Conservation (phyloP, 768 basidiomycete species). For the Boletus vinaceobasis region DNA sequence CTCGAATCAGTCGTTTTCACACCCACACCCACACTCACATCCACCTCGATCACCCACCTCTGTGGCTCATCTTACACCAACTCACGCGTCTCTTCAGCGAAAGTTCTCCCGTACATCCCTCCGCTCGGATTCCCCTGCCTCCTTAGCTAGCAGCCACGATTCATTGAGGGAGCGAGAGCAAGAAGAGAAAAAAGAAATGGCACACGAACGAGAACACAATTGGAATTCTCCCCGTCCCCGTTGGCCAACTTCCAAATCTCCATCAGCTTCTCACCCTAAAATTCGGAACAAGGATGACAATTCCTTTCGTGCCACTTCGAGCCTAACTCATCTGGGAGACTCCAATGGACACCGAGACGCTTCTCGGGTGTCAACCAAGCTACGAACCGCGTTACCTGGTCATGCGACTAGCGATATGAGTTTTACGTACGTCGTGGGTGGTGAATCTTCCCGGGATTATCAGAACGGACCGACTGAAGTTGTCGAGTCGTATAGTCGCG, state of each 20-base stretch:
- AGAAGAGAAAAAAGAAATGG: conserved; percentile 32
- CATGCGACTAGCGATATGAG: conserved; percentile 20
- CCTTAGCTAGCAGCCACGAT: conserved; percentile 34
- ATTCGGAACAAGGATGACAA: not conserved
- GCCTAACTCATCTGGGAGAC: conserved; percentile 11
- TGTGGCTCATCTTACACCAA: conserved; percentile 34
- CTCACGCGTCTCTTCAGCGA: conserved; percentile 30
- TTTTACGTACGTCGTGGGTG: conserved; percentile 21
- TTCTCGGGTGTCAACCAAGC: conserved; percentile 1
- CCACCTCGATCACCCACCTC: conserved; percentile 42
- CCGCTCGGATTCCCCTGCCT: conserved; percentile 44
- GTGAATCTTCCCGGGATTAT: conserved; percentile 26
- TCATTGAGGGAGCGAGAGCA: conserved; percentile 31
- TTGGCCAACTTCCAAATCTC: conserved; percentile 39
- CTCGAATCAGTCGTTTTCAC: conserved; percentile 33
- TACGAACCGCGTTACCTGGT: conserved; percentile 1
- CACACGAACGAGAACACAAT: conserved; percentile 61
- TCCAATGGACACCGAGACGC: conserved; percentile 6
- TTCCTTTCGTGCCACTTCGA: conserved; percentile 19
- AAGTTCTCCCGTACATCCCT: conserved; percentile 32
- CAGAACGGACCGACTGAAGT: conserved; percentile 28
- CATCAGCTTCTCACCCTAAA: conserved; percentile 10
- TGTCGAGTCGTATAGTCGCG: conserved; percentile 21
- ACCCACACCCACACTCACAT: conserved; percentile 34
- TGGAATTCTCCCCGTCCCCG: conserved; percentile 67